Evolutionary conservation across 805 yeast genomes (phyloP), one percentile per base, ranked within the genome.

Genomic region (Yamadazyma sp.): DNA sequence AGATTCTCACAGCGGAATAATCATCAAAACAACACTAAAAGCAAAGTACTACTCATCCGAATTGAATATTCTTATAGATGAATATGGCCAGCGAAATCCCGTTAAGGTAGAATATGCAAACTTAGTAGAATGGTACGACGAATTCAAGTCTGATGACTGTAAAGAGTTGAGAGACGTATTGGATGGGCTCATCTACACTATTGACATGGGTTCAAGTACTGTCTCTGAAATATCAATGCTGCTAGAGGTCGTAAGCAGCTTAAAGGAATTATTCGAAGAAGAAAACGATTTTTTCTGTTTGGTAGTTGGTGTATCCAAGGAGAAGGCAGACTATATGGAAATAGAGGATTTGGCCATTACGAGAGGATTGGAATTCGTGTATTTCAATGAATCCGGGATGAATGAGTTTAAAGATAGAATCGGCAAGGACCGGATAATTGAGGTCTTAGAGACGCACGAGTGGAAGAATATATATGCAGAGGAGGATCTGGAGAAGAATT

Each of bases 401-500:
- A 73, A 72, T 45, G 75, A 73, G 46, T 73, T 40, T 42, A 51
- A 51, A 14, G 82, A 75, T 31, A 59, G 50, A 16, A 11, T 57
- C 2, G 82, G 82, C 0, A 47, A 53, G 10, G 64, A 59, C 25
- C 50, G 82, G 40, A 38, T 76, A 3, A 45, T 46, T 25, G 81
- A 77, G 40, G 49, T 75, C 3, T 46, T 78, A 4, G 75, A 77
- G 33, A 59, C 74, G 1, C 70, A 74, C 41, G 70, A 65, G 18
- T 78, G 83, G 82, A 47, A 48, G 13, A 52, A 50, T 23, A 39
- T 54, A 30, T n/a, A n/a, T n/a, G 55, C 54, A 3, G 4, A 37
- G 9, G 37, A 41, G 1, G 17, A 39, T 8, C 29, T 31, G 15
- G 37, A 34, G 1, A 33, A 39, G 11, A 46, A 37, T 8, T 60